These are phyloP conservation scores for Mycena polygramma DNA, from an alignment of 768 basidiomycete genomes.

Conservation along the genomic window DNA sequence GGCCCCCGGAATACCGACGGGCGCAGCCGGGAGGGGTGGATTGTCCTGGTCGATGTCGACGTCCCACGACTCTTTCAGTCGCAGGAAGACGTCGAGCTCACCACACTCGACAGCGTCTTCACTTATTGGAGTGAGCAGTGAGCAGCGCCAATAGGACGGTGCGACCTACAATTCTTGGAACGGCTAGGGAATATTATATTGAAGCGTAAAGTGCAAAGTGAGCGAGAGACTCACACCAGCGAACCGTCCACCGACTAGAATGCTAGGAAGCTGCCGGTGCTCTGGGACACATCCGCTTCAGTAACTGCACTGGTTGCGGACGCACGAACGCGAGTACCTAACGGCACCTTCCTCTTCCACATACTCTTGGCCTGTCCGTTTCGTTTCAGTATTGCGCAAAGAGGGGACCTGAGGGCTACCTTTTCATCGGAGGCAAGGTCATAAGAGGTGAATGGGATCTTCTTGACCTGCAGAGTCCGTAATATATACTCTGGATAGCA, in stretches of 20 bases:
- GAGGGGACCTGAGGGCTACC: background rate
- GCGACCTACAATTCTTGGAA: slow-evolving; percentile 78
- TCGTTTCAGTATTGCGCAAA: slow-evolving; percentile 70
- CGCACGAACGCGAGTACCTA: slow-evolving; percentile 53
- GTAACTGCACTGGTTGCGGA: background rate
- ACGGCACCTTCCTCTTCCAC: slow-evolving; percentile 87
- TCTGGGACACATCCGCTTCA: slow-evolving; percentile 54
- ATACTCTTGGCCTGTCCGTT: slow-evolving; percentile 77
- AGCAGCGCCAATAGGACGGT: slow-evolving; percentile 3
- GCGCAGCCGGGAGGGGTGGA: slow-evolving; percentile 66
- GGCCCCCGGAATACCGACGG: slow-evolving; percentile 87
- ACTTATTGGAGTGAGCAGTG: slow-evolving; percentile 52
- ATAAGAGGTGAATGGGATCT: slow-evolving; percentile 84
- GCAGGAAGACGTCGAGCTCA: slow-evolving; percentile 79
- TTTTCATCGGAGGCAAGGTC: slow-evolving; percentile 86
- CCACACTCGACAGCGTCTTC: slow-evolving; percentile 89
- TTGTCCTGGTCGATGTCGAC: slow-evolving; percentile 68
- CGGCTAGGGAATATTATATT: slow-evolving; percentile 57
- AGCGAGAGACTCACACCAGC: slow-evolving; percentile 71
- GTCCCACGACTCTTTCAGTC: slow-evolving; percentile 76
- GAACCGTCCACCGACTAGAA: slow-evolving; percentile 82
- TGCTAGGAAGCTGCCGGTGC: slow-evolving; percentile 88
- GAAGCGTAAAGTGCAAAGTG: slow-evolving; percentile 25
- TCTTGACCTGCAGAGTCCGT: slow-evolving; percentile 86
- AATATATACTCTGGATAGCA: slow-evolving; percentile 77